A percentile compares a stretch with the other conserved stretches of the same genome.
phyloP scores from a whole-genome alignment of 345 rosid species.

The Arabis hirsuta region DNA sequence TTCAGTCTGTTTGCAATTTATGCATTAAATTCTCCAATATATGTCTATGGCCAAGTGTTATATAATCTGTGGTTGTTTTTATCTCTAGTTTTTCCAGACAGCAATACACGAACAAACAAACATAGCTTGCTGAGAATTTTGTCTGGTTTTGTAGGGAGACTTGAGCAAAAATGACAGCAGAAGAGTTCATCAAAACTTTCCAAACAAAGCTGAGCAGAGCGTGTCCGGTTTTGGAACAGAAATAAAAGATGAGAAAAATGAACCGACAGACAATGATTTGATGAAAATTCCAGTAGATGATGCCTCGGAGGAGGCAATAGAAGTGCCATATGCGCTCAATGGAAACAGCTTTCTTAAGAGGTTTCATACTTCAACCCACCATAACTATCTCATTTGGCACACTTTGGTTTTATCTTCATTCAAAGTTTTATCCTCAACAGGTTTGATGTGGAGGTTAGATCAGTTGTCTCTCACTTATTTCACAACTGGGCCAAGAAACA shows the following conservation, averaged over 20 bases:
- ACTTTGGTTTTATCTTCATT: constrained; percentile 14
- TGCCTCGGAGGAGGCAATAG: constrained; percentile 51
- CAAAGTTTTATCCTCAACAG: constrained; percentile 47
- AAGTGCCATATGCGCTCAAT: constrained; percentile 46
- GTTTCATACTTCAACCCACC: constrained; percentile 46
- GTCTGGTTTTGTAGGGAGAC: constrained; percentile 55
- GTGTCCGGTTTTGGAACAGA: constrained; percentile 31
- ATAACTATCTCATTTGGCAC: constrained; percentile 19
- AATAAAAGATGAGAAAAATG: constrained; percentile 39
- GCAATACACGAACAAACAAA: constrained; percentile 5
- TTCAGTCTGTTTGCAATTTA: constrained; percentile 21
- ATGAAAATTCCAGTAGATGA: constrained; percentile 40
- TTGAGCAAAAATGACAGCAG: constrained; percentile 46
- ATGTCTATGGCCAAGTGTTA: not conserved
- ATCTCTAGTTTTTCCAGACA: constrained; percentile 2
- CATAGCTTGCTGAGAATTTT: not conserved
- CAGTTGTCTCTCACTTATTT: constrained; percentile 83
- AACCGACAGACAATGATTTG: constrained; percentile 45
- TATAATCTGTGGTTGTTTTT: not conserved
- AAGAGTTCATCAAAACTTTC: constrained; percentile 45
- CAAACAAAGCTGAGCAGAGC: constrained; percentile 42
- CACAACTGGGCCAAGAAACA: constrained; percentile 92
- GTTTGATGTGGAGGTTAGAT: constrained; percentile 78
- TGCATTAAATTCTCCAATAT: constrained; percentile 21
- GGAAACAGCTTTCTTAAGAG: constrained; percentile 77